phyloP scores from a whole-genome alignment of 495 filamentous ascomycete genomes.

The Lophiotrema nucula region DNA sequence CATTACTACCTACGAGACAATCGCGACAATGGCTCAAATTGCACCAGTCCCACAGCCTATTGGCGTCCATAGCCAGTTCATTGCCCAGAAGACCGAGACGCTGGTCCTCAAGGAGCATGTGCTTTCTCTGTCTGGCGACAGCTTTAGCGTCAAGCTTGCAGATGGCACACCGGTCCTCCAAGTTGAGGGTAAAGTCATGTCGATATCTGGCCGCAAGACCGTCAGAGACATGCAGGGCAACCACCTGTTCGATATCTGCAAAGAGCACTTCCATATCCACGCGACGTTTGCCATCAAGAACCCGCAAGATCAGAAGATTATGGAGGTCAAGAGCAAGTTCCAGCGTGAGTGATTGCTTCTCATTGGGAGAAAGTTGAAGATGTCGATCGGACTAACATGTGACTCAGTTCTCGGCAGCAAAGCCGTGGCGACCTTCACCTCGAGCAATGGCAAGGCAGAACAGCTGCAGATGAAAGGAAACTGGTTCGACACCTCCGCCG shows the following conservation, averaged over 20 bases:
- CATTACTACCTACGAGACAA: neutral
- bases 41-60: conserved; percentile 23
- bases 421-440: conserved; percentile 50
- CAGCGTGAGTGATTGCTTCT: conserved; percentile 41
- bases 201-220: conserved; percentile 48
- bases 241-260: conserved; percentile 53
- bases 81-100: conserved; percentile 47
- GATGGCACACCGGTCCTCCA: conserved; percentile 51
- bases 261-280: conserved; percentile 52
- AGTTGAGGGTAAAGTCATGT: conserved; percentile 51
- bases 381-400: neutral
- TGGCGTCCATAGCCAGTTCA: conserved; percentile 52
- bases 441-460: conserved; percentile 39
- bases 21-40: conserved; percentile 12
- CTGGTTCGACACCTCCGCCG: conserved; percentile 50
- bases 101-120: conserved; percentile 57
- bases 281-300: conserved; percentile 49
- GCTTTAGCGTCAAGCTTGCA: conserved; percentile 52
- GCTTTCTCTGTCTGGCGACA: conserved; percentile 55
- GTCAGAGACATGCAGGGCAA: conserved; percentile 48
- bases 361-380: too few species aligned
- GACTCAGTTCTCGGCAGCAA: conserved; percentile 50
- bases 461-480: conserved; percentile 50
- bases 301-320: conserved; percentile 43
- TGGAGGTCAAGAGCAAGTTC: conserved; percentile 54